Percentiles rank a stretch among this genome's conserved stretches.
Evolutionary conservation across 2,329 filamentous ascomycete genomes (phyloP).

Genomic region (Teratosphaeriaceae sp.): DNA sequence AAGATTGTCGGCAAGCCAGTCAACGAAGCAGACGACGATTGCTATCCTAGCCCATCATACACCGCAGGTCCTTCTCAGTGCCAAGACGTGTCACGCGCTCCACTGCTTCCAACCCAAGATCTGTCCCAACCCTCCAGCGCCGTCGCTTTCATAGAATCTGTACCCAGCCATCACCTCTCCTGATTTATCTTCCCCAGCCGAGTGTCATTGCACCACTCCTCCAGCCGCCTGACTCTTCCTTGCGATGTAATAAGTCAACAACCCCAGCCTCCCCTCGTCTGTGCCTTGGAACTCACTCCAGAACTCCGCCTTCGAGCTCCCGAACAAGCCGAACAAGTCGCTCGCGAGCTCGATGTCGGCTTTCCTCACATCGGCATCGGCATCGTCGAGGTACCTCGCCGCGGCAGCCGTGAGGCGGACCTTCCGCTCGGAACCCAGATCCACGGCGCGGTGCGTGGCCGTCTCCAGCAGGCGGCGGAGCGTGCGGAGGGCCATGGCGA

Average conservation of each 20-base stretch:
- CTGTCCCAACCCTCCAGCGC: neutral
- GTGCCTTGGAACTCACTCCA: conserved; percentile 58
- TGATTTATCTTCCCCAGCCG: neutral
- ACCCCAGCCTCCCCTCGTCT: conserved; percentile 65
- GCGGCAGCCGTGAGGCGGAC: conserved; percentile 20
- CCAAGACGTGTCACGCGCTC: no score
- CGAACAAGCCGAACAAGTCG: conserved; percentile 50
- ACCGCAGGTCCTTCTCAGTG: no score
- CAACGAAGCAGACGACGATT: no score
- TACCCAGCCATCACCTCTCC: neutral
- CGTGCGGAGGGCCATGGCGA: conserved; percentile 55
- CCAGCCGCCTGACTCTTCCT: conserved; percentile 35
- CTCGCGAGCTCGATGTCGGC: conserved; percentile 76
- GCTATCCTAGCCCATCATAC: no score
- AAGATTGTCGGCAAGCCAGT: no score
- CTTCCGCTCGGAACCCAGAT: conserved; percentile 16
- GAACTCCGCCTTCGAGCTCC: conserved; percentile 42
- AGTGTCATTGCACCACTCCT: neutral
- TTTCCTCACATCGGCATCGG: conserved; percentile 42
- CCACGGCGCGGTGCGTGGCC: conserved; percentile 10
- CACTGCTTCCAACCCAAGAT: neutral
- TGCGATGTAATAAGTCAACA: conserved; percentile 77
- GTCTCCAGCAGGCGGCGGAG: conserved; percentile 53
- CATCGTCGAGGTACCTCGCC: conserved; percentile 19
- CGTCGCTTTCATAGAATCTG: neutral